Conservation (phyloP, 805 yeast species). For the Kazachstania martiniae region DNA sequence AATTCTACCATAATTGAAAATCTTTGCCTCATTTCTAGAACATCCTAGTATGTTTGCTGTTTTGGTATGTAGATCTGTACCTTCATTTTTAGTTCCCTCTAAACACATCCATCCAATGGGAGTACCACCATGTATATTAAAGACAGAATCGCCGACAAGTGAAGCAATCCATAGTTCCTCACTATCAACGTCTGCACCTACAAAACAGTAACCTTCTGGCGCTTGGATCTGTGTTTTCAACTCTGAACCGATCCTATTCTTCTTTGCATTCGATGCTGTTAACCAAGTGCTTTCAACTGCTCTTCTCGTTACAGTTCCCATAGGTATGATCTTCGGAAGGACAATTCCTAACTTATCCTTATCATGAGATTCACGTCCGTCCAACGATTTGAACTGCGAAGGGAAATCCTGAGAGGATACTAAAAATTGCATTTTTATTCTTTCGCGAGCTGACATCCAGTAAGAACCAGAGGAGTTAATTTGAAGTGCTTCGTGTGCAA, state of each 20-base stretch:
- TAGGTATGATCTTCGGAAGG: constrained; percentile 71
- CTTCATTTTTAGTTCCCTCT: constrained; percentile 85
- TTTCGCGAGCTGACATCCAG: constrained; percentile 84
- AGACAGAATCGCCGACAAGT: constrained; percentile 82
- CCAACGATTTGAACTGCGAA: constrained; percentile 13
- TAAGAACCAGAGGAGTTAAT: constrained; percentile 74
- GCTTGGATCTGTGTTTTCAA: constrained; percentile 78
- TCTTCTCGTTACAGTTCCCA: constrained; percentile 95
- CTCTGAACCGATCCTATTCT: constrained; percentile 81
- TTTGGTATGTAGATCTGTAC: constrained; percentile 90
- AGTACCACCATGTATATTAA: constrained; percentile 87
- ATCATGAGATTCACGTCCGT: constrained; percentile 2
- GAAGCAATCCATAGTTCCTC: constrained; percentile 98
- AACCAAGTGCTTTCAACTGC: constrained; percentile 98
- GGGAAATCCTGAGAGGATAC: constrained; percentile 39
- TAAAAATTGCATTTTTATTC: constrained; percentile 79
- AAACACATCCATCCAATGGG: constrained; percentile 99
- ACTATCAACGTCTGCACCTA: constrained; percentile 98
- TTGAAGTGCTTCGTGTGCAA: constrained; percentile 70
- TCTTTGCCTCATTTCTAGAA: constrained; percentile 82
- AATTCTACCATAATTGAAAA: constrained; percentile 92
- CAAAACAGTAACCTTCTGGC: constrained; percentile 81
- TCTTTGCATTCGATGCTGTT: constrained; percentile 91
- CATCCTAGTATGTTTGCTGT: constrained; percentile 87
- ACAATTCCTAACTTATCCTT: constrained; percentile 34